Evolutionary conservation across 2,329 filamentous ascomycete genomes (phyloP).

Genomic region (Colletotrichum echinochloae): DNA sequence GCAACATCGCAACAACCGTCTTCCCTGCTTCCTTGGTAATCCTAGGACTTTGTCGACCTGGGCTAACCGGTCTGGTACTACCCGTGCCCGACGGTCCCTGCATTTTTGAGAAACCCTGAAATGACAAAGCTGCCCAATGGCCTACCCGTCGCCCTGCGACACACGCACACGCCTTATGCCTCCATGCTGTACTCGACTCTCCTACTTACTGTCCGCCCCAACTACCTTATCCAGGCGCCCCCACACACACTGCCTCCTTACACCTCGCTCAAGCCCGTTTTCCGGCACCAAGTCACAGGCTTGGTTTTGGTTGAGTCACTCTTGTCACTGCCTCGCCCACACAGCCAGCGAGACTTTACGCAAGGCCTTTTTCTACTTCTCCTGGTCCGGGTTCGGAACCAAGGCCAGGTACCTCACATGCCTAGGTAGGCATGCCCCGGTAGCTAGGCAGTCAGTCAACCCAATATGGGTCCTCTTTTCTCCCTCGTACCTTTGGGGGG

Average conservation of each 20-base stretch:
- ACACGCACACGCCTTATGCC: neutral
- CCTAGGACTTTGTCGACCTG: conserved; percentile 12
- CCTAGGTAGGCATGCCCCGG: conserved; percentile 24
- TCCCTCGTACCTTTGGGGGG: conserved; percentile 10
- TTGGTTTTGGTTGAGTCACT: conserved; percentile 21
- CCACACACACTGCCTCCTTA: conserved; percentile 17
- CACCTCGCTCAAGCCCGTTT: neutral
- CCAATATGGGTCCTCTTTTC: conserved; percentile 11
- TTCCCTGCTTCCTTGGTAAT: conserved; percentile 35
- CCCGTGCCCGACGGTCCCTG: conserved; percentile 32
- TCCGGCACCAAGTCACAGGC: conserved; percentile 3
- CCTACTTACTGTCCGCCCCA: conserved; percentile 19
- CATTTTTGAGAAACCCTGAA: conserved; percentile 12
- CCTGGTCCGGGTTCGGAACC: neutral
- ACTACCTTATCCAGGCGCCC: neutral
- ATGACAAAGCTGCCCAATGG: conserved; percentile 37
- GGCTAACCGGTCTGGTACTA: conserved; percentile 17
- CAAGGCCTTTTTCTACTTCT: conserved; percentile 19
- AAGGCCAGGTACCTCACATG: conserved; percentile 20
- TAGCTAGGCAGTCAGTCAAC: conserved; percentile 20
- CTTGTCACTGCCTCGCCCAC: conserved; percentile 18
- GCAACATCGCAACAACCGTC: conserved; percentile 31
- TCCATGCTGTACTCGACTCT: neutral
- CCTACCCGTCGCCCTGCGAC: conserved; percentile 18
- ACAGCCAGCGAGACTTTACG: conserved; percentile 22